Conservation (phyloP, 148 eudicot genomes). For the Spergularia marina region DNA sequence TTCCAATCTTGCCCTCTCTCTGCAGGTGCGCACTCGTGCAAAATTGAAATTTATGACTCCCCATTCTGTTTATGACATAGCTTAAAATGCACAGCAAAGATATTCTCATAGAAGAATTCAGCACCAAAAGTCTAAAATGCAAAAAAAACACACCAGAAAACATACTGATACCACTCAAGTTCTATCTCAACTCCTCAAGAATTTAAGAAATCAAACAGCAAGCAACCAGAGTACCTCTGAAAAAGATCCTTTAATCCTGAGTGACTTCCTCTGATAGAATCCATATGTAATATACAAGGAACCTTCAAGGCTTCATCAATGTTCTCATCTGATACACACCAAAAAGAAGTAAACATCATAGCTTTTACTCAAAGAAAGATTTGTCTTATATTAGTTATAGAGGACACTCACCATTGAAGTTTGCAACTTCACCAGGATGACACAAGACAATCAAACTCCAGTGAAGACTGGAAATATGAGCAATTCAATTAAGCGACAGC, state of each 20-base stretch:
- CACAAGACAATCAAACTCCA: slow-evolving; percentile 94
- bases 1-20: neutral
- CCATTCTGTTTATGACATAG: neutral
- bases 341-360: slow-evolving; percentile 13
- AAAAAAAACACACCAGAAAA: neutral
- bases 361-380: neutral
- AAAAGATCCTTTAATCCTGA: slow-evolving; percentile 66
- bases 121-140: too few species aligned
- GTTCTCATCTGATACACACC: slow-evolving; percentile 42
- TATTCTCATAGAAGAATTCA: neutral
- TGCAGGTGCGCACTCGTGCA: neutral
- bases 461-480: slow-evolving; percentile 64
- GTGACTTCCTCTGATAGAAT: slow-evolving; percentile 90
- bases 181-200: neutral
- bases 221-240: slow-evolving; percentile 56
- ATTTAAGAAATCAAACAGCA: neutral
- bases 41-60: neutral
- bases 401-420: slow-evolving; percentile 49
- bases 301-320: slow-evolving; percentile 44
- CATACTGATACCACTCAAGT: neutral
- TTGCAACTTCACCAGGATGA: slow-evolving; percentile 78
- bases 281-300: slow-evolving; percentile 96
- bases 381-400: slow-evolving; percentile 1
- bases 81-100: neutral
- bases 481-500: slow-evolving; percentile 13